phyloP scores from a whole-genome alignment of 1,284 basidiomycete species.

The Ganoderma leucocontextum region DNA sequence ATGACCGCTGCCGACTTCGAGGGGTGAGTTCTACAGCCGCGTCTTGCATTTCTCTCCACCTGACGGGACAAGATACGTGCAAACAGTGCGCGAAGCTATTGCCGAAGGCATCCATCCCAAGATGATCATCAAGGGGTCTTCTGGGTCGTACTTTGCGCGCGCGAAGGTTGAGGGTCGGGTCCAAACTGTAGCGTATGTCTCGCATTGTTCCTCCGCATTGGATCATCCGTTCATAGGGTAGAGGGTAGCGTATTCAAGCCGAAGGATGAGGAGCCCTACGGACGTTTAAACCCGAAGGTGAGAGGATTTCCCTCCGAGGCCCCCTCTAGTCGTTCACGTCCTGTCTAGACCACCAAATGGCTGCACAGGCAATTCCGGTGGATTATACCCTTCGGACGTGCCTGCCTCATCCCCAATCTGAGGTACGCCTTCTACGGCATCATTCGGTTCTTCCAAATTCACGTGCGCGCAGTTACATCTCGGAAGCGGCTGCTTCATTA shows the following conservation, averaged over 20 bases:
- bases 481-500: slow-evolving; percentile 87
- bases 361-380: slow-evolving; percentile 85
- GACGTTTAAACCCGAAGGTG: slow-evolving; percentile 84
- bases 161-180: slow-evolving; percentile 74
- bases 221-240: slow-evolving; percentile 12
- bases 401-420: slow-evolving; percentile 86
- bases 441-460: neutral
- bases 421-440: slow-evolving; percentile 49
- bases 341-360: slow-evolving; percentile 85
- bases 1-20: slow-evolving; percentile 79
- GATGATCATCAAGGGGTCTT: slow-evolving; percentile 88
- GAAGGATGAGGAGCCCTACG: slow-evolving; percentile 90
- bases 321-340: slow-evolving; percentile 16
- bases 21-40: slow-evolving; percentile 53
- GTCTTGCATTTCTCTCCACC: slow-evolving; percentile 17
- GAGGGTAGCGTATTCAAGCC: slow-evolving; percentile 83
- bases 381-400: slow-evolving; percentile 86
- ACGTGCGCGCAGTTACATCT: slow-evolving; percentile 58
- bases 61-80: slow-evolving; percentile 57
- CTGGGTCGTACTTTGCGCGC: slow-evolving; percentile 88
- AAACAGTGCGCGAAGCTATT: slow-evolving; percentile 76
- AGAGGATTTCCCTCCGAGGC: slow-evolving; percentile 7
- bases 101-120: slow-evolving; percentile 83
- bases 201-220: neutral
- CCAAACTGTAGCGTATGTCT: slow-evolving; percentile 79